Percentiles rank a stretch among this genome's conserved stretches.
These are phyloP conservation scores for Heimioporus sp. DNA, from an alignment of 768 basidiomycete species.

Conservation along the genomic window DNA sequence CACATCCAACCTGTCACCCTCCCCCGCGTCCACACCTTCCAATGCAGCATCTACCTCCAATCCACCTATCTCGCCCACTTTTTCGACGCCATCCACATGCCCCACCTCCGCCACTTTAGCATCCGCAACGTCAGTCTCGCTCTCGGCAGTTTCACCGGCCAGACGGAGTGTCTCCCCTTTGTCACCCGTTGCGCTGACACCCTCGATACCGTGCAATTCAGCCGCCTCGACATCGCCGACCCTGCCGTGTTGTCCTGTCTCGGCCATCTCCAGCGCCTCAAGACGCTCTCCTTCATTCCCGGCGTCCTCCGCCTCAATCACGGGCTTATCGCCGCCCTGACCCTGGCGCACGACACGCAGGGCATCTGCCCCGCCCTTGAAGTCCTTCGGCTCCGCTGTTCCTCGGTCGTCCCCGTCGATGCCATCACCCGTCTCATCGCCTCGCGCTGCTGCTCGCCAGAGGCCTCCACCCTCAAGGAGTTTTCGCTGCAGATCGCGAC, in stretches of 20 bases:
- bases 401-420: slow-evolving; percentile 21
- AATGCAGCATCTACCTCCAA: slow-evolving; percentile 24
- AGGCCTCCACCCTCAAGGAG: slow-evolving; percentile 7
- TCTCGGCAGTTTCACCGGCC: slow-evolving; percentile 23
- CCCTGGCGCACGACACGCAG: slow-evolving; percentile 11
- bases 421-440: slow-evolving; percentile 22
- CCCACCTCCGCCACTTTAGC: slow-evolving; percentile 23
- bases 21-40: slow-evolving; percentile 27
- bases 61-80: slow-evolving; percentile 22
- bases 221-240: slow-evolving; percentile 24
- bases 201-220: slow-evolving; percentile 25
- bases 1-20: slow-evolving; percentile 23
- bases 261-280: slow-evolving; percentile 15
- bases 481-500: slow-evolving; percentile 26
- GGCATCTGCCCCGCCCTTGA: slow-evolving; percentile 25
- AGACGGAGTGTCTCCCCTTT: slow-evolving; percentile 28
- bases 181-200: slow-evolving; percentile 25
- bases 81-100: slow-evolving; percentile 27
- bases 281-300: slow-evolving; percentile 20
- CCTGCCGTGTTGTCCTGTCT: slow-evolving; percentile 18
- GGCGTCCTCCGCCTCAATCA: slow-evolving; percentile 32
- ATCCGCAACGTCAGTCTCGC: slow-evolving; percentile 29
- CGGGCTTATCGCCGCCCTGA: slow-evolving; percentile 25
- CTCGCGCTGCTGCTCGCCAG: slow-evolving; percentile 15
- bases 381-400: slow-evolving; percentile 24